A percentile compares a stretch with the other conserved stretches of the same genome.
Conservation (phyloP, 2,329 filamentous ascomycete genomes). For the Sporothrix humicola region DNA sequence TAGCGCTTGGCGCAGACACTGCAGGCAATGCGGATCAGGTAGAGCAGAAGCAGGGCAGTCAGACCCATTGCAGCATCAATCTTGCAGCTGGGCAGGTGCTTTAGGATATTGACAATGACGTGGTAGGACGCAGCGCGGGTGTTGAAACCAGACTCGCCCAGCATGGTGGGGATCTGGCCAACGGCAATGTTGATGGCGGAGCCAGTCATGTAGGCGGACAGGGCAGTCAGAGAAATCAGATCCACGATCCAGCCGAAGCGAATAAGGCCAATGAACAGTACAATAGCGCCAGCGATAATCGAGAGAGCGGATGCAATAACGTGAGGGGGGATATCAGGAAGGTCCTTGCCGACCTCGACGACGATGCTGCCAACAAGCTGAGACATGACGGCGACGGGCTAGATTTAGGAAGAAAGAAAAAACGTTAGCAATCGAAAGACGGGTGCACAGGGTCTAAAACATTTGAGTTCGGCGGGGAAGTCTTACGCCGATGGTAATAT, state of each 20-base stretch:
- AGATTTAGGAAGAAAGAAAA: background rate
- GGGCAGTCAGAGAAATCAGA: constrained; percentile 85
- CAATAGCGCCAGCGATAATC: constrained; percentile 76
- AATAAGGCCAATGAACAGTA: constrained; percentile 77
- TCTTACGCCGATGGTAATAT: constrained; percentile 92
- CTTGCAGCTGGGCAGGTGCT: constrained; percentile 67
- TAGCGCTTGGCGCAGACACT: constrained; percentile 69
- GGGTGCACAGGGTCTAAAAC: constrained; percentile 23
- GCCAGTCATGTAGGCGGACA: constrained; percentile 96
- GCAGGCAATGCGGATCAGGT: constrained; percentile 72
- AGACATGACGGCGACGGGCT: constrained; percentile 89
- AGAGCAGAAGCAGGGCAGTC: constrained; percentile 79
- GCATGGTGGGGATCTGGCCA: constrained; percentile 80
- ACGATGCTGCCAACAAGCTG: constrained; percentile 87
- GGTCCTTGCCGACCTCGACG: constrained; percentile 59
- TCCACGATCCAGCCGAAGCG: constrained; percentile 90
- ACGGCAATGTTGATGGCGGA: constrained; percentile 87
- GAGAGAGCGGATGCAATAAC: constrained; percentile 79
- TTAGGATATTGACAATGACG: constrained; percentile 83
- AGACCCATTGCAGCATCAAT: constrained; percentile 89
- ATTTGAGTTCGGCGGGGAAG: constrained; percentile 26
- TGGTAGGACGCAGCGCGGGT: constrained; percentile 74
- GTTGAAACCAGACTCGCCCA: constrained; percentile 74
- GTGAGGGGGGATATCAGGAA: constrained; percentile 65
- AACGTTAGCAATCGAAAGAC: background rate